A percentile compares a stretch with the other conserved stretches of the same genome.
These are phyloP conservation scores for Pleurotus tuoliensis DNA, from an alignment of 768 basidiomycete genomes.

Conservation along the genomic window DNA sequence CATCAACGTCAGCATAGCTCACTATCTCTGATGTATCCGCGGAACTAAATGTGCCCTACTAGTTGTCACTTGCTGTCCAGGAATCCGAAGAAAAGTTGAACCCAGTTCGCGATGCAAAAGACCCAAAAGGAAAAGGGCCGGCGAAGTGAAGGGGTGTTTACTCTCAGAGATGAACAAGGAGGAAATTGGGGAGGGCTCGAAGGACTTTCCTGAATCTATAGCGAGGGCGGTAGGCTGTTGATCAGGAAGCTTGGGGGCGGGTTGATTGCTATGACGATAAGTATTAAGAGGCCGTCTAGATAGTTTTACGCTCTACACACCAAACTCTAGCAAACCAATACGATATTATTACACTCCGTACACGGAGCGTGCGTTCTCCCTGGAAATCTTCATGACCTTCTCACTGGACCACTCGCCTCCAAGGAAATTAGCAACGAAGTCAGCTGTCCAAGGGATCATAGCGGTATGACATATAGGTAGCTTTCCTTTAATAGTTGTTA, in stretches of 20 bases:
- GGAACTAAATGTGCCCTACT: neutral
- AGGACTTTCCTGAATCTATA: too few relatives aligned
- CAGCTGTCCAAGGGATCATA: slow-evolving; percentile 85
- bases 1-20: slow-evolving; percentile 54
- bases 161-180: too few relatives aligned
- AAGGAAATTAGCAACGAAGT: slow-evolving; percentile 56
- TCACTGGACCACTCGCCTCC: slow-evolving; percentile 48
- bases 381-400: slow-evolving; percentile 54
- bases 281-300: too few relatives aligned
- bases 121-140: neutral
- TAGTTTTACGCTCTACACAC: too few relatives aligned
- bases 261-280: too few relatives aligned
- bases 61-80: slow-evolving; percentile 77
- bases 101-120: slow-evolving; percentile 20
- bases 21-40: neutral
- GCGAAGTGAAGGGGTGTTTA: neutral
- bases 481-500: slow-evolving; percentile 47
- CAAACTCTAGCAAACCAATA: too few relatives aligned
- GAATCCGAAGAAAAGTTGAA: slow-evolving; percentile 73
- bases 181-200: too few relatives aligned
- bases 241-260: too few relatives aligned
- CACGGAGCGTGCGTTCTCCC: slow-evolving; percentile 58
- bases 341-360: slow-evolving; percentile 46
- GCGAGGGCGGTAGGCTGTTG: neutral
- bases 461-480: slow-evolving; percentile 72